Percentiles rank a stretch among this genome's conserved stretches.
Evolutionary conservation across 2,329 filamentous ascomycete genomes (phyloP).

Genomic region (Epichloe brachyelytri): DNA sequence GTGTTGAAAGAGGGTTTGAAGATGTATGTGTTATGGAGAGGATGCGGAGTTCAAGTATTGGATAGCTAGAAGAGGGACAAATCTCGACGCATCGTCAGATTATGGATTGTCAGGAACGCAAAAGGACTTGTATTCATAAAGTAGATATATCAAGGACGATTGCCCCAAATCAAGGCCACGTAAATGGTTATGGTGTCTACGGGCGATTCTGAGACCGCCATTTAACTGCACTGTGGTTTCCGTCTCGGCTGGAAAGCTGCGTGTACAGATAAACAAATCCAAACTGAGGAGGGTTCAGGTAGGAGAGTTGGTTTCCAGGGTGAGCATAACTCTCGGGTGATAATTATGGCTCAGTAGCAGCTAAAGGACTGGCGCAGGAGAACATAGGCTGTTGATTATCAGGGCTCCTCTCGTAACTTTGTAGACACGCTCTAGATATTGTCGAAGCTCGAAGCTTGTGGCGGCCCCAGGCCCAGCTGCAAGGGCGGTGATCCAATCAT

Average conservation of each 20-base stretch:
- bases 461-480: too few relatives aligned
- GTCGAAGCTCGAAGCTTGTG: too few relatives aligned
- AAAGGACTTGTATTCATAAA: background rate
- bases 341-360: too few relatives aligned
- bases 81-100: background rate
- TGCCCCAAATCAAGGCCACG: background rate
- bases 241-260: background rate
- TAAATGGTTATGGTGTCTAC: background rate
- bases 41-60: background rate
- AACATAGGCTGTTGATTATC: too few relatives aligned
- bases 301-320: too few relatives aligned
- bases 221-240: background rate
- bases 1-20: background rate
- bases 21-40: background rate
- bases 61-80: background rate
- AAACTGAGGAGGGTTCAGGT: too few relatives aligned
- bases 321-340: too few relatives aligned
- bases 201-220: background rate
- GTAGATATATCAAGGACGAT: background rate
- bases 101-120: background rate
- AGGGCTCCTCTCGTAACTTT: too few relatives aligned
- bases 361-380: too few relatives aligned
- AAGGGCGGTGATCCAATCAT: too few relatives aligned
- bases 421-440: too few relatives aligned
- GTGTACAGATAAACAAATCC: too few relatives aligned